phyloP scores from a whole-genome alignment of 106 monocot species.

The Hemerocallis citrina region DNA sequence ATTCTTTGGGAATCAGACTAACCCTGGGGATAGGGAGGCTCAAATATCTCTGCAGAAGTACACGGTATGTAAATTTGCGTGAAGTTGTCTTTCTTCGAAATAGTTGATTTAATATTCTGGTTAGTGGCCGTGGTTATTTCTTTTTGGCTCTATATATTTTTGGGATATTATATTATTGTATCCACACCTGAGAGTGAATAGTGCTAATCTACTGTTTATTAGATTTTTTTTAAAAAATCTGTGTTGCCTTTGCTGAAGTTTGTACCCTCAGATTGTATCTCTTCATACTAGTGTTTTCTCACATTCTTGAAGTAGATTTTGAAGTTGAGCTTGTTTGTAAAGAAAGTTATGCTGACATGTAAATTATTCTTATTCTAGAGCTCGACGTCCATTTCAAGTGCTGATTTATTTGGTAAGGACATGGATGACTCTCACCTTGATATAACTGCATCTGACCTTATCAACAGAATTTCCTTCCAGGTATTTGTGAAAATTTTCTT shows the following conservation, averaged over 20 bases:
- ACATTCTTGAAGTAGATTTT: not conserved
- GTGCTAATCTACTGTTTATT: too few relatives aligned
- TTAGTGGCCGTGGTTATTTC: too few relatives aligned
- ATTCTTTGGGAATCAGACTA: constrained; percentile 75
- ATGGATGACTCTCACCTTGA: constrained; percentile 47
- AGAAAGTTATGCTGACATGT: not conserved
- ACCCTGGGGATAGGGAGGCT: constrained; percentile 39
- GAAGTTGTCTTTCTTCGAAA: not conserved
- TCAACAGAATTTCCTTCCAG: constrained; percentile 85
- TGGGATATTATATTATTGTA: too few relatives aligned
- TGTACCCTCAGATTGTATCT: not conserved
- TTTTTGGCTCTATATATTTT: too few relatives aligned
- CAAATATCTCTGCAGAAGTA: constrained; percentile 70
- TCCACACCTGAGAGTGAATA: too few relatives aligned
- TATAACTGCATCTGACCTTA: constrained; percentile 68
- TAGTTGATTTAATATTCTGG: not conserved
- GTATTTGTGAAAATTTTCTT: constrained; percentile 10
- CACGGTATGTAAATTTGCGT: constrained; percentile 29
- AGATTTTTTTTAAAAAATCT: too few relatives aligned
- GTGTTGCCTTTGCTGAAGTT: too few relatives aligned
- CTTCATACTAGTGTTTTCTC: not conserved
- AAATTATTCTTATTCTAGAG: constrained; percentile 21
- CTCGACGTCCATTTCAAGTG: constrained; percentile 73
- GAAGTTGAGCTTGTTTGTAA: not conserved
- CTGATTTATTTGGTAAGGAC: constrained; percentile 65